phyloP scores from a whole-genome alignment of 148 eudicot species.

The Vaccinium myrtillus region DNA sequence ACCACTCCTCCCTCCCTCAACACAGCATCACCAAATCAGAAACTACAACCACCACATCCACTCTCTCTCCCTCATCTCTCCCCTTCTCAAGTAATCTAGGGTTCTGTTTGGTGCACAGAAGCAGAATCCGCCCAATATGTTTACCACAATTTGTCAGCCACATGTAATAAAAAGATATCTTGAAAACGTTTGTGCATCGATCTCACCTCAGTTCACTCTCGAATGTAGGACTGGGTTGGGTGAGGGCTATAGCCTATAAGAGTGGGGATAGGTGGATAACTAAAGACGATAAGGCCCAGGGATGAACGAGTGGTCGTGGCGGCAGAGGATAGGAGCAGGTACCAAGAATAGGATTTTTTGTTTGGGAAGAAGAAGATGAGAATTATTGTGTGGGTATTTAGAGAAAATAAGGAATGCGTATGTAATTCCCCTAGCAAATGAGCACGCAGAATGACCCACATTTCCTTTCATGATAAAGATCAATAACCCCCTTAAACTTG shows the following conservation, averaged over 20 bases:
- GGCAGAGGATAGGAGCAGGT: not conserved
- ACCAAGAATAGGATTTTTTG: not conserved
- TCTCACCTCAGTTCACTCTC: not conserved
- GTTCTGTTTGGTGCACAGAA: not conserved
- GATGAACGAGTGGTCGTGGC: not conserved
- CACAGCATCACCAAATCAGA: not conserved
- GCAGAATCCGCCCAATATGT: not conserved
- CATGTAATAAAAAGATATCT: not conserved
- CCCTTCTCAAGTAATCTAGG: not conserved
- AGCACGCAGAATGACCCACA: not conserved
- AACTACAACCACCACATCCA: too few species aligned
- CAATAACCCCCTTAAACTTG: not conserved
- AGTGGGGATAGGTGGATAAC: not conserved
- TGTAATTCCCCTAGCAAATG: not conserved
- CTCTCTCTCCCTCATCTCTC: too few species aligned
- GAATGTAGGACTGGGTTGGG: not conserved
- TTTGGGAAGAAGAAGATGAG: not conserved
- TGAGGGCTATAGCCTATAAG: not conserved
- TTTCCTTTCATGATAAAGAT: not conserved
- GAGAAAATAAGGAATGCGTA: not conserved
- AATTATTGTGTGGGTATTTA: not conserved
- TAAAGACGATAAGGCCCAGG: not conserved
- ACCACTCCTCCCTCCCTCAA: not conserved
- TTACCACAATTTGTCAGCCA: not conserved
- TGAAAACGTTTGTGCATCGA: not conserved